Conservation (phyloP, 192 early-diverging fungal species). For the Paraglomus brasilianum region DNA sequence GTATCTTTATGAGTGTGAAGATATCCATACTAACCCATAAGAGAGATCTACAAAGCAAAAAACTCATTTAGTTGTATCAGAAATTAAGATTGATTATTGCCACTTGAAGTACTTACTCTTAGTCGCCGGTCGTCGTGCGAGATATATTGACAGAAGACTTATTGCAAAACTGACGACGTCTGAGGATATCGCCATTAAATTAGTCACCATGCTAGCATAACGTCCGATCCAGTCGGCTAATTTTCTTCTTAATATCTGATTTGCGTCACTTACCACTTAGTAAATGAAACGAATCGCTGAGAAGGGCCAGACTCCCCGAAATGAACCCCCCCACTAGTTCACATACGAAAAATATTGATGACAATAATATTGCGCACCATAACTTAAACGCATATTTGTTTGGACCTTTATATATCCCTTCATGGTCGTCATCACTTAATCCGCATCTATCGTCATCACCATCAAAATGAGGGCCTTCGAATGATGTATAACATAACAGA, state of each 20-base stretch:
- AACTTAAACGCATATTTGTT: constrained; percentile 7
- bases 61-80: background rate
- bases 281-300: constrained; percentile 76
- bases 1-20: constrained; percentile 37
- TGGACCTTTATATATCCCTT: background rate
- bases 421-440: constrained; percentile 2
- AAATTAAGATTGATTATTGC: background rate
- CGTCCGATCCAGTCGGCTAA: background rate
- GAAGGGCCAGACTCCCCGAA: constrained; percentile 68
- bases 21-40: constrained; percentile 31
- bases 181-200: too few species aligned
- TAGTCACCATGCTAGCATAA: background rate
- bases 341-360: constrained; percentile 60
- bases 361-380: constrained; percentile 54
- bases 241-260: background rate
- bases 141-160: constrained; percentile 62
- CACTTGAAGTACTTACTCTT: constrained; percentile 43
- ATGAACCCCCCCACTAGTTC: constrained; percentile 63
- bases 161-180: constrained; percentile 76
- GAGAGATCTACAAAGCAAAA: background rate
- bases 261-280: constrained; percentile 50
- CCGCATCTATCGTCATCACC: constrained; percentile 3
- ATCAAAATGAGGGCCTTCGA: constrained; percentile 11
- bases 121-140: constrained; percentile 63
- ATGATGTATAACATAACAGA: constrained; percentile 19